Percentiles rank a stretch among this genome's conserved stretches.
Evolutionary conservation across 345 rosid genomes (phyloP).

Genomic region (Angophora floribunda): DNA sequence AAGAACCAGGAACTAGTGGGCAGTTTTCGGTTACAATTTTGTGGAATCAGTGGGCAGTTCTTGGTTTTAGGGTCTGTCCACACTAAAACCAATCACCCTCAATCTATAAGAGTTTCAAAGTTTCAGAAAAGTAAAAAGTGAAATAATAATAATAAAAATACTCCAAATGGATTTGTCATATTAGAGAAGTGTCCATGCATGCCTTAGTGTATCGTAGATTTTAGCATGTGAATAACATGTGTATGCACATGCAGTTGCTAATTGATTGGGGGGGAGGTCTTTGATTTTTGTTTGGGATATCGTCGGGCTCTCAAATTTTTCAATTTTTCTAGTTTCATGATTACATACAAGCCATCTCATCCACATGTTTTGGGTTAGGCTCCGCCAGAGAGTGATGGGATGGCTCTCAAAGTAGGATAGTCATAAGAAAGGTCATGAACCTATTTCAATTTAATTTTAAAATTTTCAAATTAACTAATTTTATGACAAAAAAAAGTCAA

Average conservation of each 20-base stretch:
- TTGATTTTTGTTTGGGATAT: neutral
- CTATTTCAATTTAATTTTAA: accelerated
- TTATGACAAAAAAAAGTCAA: neutral
- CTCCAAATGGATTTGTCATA: neutral
- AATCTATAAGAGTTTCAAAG: neutral
- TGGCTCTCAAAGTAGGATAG: neutral
- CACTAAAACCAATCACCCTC: neutral
- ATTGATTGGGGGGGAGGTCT: neutral
- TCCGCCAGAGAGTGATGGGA: neutral
- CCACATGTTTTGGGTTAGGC: neutral
- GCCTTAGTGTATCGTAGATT: neutral
- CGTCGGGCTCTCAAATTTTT: neutral
- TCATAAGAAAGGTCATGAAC: too few species aligned
- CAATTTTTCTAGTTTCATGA: neutral
- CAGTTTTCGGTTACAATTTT: accelerated
- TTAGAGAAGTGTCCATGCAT: neutral
- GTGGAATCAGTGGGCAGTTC: accelerated
- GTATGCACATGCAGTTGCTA: neutral
- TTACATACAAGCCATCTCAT: neutral
- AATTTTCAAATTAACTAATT: neutral
- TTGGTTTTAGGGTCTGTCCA: too few species aligned
- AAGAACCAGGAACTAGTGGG: neutral
- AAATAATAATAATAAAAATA: too few species aligned
- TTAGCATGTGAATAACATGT: neutral
- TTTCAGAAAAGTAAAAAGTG: neutral